phyloP scores from a whole-genome alignment of 176 grass and related monocot genomes.

The Aegilops longissima region DNA sequence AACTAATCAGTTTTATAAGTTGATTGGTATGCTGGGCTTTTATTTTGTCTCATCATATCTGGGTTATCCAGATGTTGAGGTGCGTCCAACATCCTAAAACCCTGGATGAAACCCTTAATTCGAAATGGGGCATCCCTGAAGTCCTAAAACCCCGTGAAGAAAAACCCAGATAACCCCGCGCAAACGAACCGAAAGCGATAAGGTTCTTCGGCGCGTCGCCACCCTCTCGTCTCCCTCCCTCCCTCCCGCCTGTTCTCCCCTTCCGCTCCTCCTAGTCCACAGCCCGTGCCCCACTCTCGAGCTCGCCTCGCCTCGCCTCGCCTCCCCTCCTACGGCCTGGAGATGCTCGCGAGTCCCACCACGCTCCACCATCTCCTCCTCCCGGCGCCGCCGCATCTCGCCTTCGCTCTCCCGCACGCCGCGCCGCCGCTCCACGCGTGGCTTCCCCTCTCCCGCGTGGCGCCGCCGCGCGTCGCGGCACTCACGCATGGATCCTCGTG shows the following conservation, averaged over 20 bases:
- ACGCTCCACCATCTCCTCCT: constrained; percentile 40
- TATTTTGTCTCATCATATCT: too few relatives aligned
- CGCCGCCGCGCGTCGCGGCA: neutral
- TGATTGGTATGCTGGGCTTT: too few relatives aligned
- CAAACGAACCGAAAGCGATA: constrained; percentile 38
- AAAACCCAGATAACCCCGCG: neutral
- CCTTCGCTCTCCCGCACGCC: constrained; percentile 26
- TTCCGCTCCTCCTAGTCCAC: neutral
- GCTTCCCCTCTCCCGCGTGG: constrained; percentile 15
- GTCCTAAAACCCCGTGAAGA: neutral
- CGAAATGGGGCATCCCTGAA: neutral
- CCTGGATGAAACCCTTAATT: too few relatives aligned
- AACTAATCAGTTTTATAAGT: too few relatives aligned
- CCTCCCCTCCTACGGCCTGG: neutral
- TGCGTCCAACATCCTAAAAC: too few relatives aligned
- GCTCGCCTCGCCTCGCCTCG: constrained; percentile 34
- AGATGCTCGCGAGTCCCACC: constrained; percentile 52
- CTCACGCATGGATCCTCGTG: constrained; percentile 9
- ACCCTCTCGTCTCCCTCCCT: constrained; percentile 25
- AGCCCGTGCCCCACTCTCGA: neutral
- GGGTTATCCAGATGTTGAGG: too few relatives aligned
- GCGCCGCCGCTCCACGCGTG: constrained; percentile 30
- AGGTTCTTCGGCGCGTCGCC: constrained; percentile 39
- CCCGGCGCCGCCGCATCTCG: constrained; percentile 35
- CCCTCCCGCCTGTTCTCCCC: constrained; percentile 2